Conservation (phyloP, 768 basidiomycete genomes). For the Krasilnikovozyma curviuscula region DNA sequence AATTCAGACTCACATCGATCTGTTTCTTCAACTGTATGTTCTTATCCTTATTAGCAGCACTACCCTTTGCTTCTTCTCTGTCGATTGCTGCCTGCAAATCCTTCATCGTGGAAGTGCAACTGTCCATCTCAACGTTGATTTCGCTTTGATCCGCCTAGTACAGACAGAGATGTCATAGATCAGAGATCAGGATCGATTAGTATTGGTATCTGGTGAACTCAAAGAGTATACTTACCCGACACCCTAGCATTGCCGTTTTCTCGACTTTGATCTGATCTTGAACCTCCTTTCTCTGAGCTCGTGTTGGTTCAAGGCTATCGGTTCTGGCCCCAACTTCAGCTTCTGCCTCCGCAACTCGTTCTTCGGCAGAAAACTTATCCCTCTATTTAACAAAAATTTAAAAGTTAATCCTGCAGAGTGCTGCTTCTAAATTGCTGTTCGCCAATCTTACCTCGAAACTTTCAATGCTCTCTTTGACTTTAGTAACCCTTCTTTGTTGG, state of each 20-base stretch:
- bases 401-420: too few species aligned
- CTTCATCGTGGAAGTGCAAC: background rate
- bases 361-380: slow-evolving; percentile 31
- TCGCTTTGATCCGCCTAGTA: background rate
- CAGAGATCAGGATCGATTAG: too few species aligned
- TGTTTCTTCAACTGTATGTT: background rate
- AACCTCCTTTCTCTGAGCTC: slow-evolving; percentile 29
- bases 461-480: background rate
- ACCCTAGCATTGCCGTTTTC: too few species aligned
- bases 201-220: too few species aligned
- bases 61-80: background rate
- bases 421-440: too few species aligned
- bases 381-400: too few species aligned
- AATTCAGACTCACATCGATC: slow-evolving; percentile 1
- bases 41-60: slow-evolving; percentile 5
- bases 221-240: too few species aligned
- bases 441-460: too few species aligned
- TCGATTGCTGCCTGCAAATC: background rate
- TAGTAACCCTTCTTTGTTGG: background rate
- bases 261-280: slow-evolving; percentile 35
- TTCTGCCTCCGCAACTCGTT: slow-evolving; percentile 30
- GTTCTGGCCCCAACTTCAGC: slow-evolving; percentile 17
- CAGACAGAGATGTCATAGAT: too few species aligned
- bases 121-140: background rate
- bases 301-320: slow-evolving; percentile 17